These are phyloP conservation scores for Vigna unguiculata DNA, from an alignment of 306 rosid genomes.

Conservation along the genomic window DNA sequence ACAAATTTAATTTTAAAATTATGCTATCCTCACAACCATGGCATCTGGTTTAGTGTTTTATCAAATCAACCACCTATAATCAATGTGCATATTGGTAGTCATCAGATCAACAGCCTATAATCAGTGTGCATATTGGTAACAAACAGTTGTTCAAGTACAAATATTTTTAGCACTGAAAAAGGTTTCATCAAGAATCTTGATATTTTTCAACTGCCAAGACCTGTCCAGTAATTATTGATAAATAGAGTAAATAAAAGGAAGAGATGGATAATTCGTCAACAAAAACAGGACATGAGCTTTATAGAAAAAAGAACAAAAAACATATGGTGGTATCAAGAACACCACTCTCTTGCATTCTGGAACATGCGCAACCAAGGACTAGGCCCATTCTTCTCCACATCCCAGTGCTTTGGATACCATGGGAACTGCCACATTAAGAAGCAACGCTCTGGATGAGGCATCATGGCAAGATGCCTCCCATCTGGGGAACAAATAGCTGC, in stretches of 20 bases:
- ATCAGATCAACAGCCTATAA: too few relatives aligned
- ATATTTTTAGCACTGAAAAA: too few relatives aligned
- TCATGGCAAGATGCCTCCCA: slow-evolving; percentile 95
- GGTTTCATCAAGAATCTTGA: too few relatives aligned
- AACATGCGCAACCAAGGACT: slow-evolving; percentile 94
- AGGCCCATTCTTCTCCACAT: slow-evolving; percentile 80
- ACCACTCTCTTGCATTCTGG: slow-evolving; percentile 73
- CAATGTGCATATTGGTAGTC: too few relatives aligned
- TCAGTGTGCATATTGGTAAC: too few relatives aligned
- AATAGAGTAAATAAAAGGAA: background rate
- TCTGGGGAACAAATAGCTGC: slow-evolving; percentile 94
- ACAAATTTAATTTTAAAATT: background rate
- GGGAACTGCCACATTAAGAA: slow-evolving; percentile 97
- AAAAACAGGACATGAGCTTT: slow-evolving; percentile 24
- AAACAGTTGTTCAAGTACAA: too few relatives aligned
- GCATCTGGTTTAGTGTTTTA: background rate
- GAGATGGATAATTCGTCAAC: slow-evolving; percentile 2
- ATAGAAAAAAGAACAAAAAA: background rate
- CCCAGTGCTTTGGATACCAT: slow-evolving; percentile 91
- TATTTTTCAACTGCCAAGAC: background rate
- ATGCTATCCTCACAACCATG: background rate
- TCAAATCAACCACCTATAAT: too few relatives aligned
- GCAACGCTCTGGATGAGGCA: slow-evolving; percentile 99
- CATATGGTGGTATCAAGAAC: slow-evolving; percentile 39
- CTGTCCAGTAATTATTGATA: slow-evolving; percentile 26